A percentile compares a stretch with the other conserved stretches of the same genome.
Conservation (phyloP, 2,329 filamentous ascomycete species). For the Botrytis hyacinthi region DNA sequence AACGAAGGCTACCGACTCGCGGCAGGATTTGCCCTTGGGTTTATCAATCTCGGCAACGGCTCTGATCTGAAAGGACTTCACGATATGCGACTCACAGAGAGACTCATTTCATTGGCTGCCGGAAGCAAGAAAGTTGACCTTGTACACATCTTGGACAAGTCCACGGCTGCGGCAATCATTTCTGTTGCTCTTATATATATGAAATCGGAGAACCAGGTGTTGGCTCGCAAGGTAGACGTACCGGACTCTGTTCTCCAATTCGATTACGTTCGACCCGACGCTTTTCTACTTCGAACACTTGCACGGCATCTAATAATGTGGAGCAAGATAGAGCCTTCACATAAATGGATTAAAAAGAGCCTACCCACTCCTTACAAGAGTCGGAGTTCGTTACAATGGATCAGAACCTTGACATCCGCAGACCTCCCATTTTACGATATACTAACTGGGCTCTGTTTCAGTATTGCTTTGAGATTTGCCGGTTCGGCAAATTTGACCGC, state of each 20-base stretch:
- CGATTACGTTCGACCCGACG: constrained; percentile 91
- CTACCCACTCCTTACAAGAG: constrained; percentile 68
- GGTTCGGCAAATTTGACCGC: constrained; percentile 69
- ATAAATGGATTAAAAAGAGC: constrained; percentile 72
- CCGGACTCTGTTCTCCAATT: constrained; percentile 89
- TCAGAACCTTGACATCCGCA: constrained; percentile 67
- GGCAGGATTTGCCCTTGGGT: constrained; percentile 86
- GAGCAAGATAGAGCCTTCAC: constrained; percentile 72
- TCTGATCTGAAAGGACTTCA: constrained; percentile 83
- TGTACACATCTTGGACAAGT: constrained; percentile 89
- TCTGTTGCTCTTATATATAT: constrained; percentile 91
- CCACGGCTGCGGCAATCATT: constrained; percentile 88
- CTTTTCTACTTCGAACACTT: constrained; percentile 84
- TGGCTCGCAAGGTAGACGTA: constrained; percentile 89
- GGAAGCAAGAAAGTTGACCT: constrained; percentile 87
- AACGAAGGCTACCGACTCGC: constrained; percentile 96
- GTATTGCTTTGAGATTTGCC: constrained; percentile 69
- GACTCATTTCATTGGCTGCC: constrained; percentile 80
- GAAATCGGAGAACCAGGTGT: constrained; percentile 85
- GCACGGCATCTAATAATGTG: constrained; percentile 92
- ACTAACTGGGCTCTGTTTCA: constrained; percentile 82
- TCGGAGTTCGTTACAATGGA: constrained; percentile 57
- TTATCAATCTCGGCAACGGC: constrained; percentile 93
- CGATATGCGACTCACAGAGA: constrained; percentile 90
- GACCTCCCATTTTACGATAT: constrained; percentile 95